These are phyloP conservation scores for Lasiosphaeria hispida DNA, from an alignment of 495 filamentous ascomycete genomes.

Conservation along the genomic window DNA sequence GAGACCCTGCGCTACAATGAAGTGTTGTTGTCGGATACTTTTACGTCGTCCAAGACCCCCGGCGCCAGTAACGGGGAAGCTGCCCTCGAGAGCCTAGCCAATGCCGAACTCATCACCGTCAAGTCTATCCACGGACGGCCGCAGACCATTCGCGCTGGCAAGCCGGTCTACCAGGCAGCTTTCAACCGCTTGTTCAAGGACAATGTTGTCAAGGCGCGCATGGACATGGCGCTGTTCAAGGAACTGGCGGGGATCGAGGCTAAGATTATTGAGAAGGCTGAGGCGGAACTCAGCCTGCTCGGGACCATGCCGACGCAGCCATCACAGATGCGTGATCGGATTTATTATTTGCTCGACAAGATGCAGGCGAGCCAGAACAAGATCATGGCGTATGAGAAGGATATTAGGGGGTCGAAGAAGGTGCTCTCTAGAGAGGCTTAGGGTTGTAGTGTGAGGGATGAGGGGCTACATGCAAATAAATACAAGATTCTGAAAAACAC, in stretches of 20 bases:
- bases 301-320: constrained; percentile 60
- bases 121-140: constrained; percentile 72
- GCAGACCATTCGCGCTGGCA: constrained; percentile 69
- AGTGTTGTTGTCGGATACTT: constrained; percentile 70
- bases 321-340: constrained; percentile 55
- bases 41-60: constrained; percentile 50
- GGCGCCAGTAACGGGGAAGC: constrained; percentile 56
- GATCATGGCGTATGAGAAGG: constrained; percentile 69
- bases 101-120: constrained; percentile 84
- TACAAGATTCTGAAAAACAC: too few relatives aligned
- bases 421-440: constrained; percentile 30
- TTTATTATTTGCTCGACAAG: constrained; percentile 72
- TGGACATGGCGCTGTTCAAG: constrained; percentile 69
- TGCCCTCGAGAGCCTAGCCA: constrained; percentile 74
- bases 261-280: constrained; percentile 70
- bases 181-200: constrained; percentile 72
- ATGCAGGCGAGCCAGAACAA: constrained; percentile 68
- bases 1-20: constrained; percentile 76
- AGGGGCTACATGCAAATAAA: not conserved
- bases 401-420: constrained; percentile 71
- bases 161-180: constrained; percentile 83
- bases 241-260: constrained; percentile 71
- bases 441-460: not conserved
- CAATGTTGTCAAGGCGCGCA: constrained; percentile 63
- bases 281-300: constrained; percentile 71